A percentile compares a stretch with the other conserved stretches of the same genome.
phyloP scores from a whole-genome alignment of 179 eudicot species.

The Beta corolliflora region DNA sequence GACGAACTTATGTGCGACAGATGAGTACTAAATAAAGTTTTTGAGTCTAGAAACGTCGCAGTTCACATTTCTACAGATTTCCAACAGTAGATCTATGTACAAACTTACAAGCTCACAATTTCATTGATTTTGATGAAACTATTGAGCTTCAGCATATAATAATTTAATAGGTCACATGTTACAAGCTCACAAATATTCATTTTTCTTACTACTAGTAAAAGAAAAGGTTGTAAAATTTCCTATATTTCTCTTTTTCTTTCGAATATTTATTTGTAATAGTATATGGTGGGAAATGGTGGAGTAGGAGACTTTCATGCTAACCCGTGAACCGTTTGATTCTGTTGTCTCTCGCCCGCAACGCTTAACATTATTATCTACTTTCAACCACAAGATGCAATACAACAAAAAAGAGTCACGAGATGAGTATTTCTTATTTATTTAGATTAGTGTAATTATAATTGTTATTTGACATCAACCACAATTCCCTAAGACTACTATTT shows the following conservation, averaged over 20 bases:
- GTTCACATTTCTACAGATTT: neutral
- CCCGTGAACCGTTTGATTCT: constrained; percentile 32
- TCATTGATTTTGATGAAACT: neutral
- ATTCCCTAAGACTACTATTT: neutral
- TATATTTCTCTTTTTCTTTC: no score
- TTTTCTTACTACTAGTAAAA: no score
- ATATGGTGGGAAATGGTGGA: constrained; percentile 5
- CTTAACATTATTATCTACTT: neutral
- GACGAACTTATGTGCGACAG: no score
- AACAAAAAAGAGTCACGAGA: constrained; percentile 76
- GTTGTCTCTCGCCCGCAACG: neutral
- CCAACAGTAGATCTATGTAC: neutral
- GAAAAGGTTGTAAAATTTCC: no score
- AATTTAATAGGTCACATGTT: neutral
- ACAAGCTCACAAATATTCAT: neutral
- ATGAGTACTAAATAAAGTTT: neutral
- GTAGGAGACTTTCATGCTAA: constrained; percentile 6
- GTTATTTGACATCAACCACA: constrained; percentile 28
- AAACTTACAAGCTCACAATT: neutral
- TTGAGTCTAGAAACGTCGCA: neutral
- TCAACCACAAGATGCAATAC: constrained; percentile 49
- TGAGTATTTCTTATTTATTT: neutral
- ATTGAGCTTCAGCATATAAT: neutral
- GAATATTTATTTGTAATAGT: no score
- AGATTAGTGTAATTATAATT: constrained; percentile 14